Evolutionary conservation across 2,329 filamentous ascomycete genomes (phyloP), one percentile per base, ranked within the genome.

Genomic region (Penicillium rolfsii): DNA sequence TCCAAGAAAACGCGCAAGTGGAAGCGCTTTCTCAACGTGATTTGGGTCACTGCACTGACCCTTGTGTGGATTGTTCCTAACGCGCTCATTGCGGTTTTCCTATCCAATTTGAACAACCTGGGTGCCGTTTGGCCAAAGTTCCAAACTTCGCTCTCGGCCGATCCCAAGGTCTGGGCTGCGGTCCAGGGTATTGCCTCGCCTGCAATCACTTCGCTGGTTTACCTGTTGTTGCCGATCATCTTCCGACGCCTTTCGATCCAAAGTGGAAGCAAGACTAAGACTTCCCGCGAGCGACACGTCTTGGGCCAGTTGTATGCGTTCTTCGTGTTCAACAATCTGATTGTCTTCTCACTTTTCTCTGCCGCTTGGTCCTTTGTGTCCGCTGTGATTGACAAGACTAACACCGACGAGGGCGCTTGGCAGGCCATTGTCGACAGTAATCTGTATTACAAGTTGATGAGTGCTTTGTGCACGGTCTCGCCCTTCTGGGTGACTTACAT

Each of bases 401-500:
- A 82, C 3, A 77, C 83, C 0, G 84, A 86, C 41, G 79, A 83
- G 19, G 82, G 89, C 67, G 85, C 87, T 11, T 91, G 90, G 87
- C 77, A 88, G 22, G 88, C 90, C 1, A 86, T 97, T 53, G 70
- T 85, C 26, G 79, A 88, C 1, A 83, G 85, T 16, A 73, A 91
- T 28, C 84, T 92, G 46, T 88, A 87, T 60, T 67, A 77, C 1
- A 84, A 84, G 30, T 77, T 93, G 46, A 89, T 97, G 73, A 80
- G 82, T n/a, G 85, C 91, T 0, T 82, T 99, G 1, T 96, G 91
- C 79, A 81, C 84, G 28, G 88, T 96, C 58, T 96, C 93, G 0
- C 86, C 90, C 0, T 99, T 96, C 77, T 99, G 94, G 94, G 87
- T 98, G 19, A 93, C 91, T 1, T 98, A 93, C 84, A 84, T 98